Evolutionary conservation across 2,329 filamentous ascomycete species (phyloP), one percentile per base, ranked within the genome.

Genomic region (Alternaria brassicae): DNA sequence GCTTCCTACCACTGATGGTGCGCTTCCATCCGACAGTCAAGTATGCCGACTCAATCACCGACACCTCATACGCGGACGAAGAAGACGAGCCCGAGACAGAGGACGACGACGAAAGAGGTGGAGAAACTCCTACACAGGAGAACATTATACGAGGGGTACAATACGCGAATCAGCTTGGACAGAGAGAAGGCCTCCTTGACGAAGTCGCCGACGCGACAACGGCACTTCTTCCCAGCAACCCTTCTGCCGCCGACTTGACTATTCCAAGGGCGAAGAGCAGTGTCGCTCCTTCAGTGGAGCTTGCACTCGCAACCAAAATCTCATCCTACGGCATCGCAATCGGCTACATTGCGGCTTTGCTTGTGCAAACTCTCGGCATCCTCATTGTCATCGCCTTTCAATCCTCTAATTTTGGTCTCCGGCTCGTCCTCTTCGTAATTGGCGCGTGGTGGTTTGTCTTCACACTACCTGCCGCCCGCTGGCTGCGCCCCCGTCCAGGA

Each of bases 361-460:
- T 96, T 58, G 83, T 98, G 10, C 95, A 98, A 76, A 90, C 91
- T 60, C 74, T 92, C 2, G 89, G 90, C 51, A 94, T 98, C 61
- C 78, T 91, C 48, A 85, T 97, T 39, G 85, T 98, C 3, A 79
- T 76, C 37, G 56, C 71, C 6, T 72, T 75, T 7, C 87, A 91
- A 74, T 86, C 88, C 41, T 93, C 92, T 60, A 91, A 91, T 4
- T 93, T 93, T 82, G 91, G 92, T 0, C 88, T 97, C 44, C 89
- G 93, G 3, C 83, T 98, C 3, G 94, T 95, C 0, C 84, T 99
- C 9, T 93, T 96, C 76, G 80, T 93, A 57, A 89, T 98, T 53
- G 95, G 95, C 32, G 77, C 88, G 27, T 99, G 95, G 95, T 99
- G 95, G 95, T 88, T 93, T 42, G 59, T 91, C 32, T 98, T 99